Base-by-base conservation (phyloP, 78 protist species). In the Mastigamoeba balamuthi region DNA sequence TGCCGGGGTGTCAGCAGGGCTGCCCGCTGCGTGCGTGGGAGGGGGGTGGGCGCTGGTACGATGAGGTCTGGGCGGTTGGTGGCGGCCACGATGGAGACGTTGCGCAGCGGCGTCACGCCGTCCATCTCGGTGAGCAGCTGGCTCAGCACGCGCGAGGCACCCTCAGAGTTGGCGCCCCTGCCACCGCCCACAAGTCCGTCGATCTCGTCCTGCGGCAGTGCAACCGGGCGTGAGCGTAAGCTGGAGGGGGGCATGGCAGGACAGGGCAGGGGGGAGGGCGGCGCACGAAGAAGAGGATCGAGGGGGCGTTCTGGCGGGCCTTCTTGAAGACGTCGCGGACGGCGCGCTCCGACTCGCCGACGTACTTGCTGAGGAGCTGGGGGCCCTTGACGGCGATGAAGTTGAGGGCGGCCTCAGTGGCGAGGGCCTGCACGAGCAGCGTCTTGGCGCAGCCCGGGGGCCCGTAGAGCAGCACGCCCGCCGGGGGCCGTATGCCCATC, bases 391-490 rank as follows among this genome's bases (percentile, higher is more conserved):
- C 95, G 0, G 98, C 87, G 35, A 96, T 29, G 38, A 96, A 96
- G 76, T 91, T 93, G 30, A 89, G n/a, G 6, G 81, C 84, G 23
- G 90, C 33, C 69, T 95, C 96, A 0, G 90, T 78, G 42, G 99
- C 99, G 30, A 96, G 72, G 1, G 99, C 99, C 44, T 92, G 81
- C 0, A 97, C 99, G 40, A 96, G 23, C 42, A 94, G 58, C 4
- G 99, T 96, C 77, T 96, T 96, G 30, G 85, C 40, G 80, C 93
- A 85, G 25, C 99, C 99, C 2, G 99, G 99, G 38, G 99, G 99
- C 4, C 99, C 99, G 69, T 88, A 93, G 40, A 96, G 65, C 37
- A 96, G 78, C 17, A 96, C 68, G 41, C 95, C 98, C 25, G 71
- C 66, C 4, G 99, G 97, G 3, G 99, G 95, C 9, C 75, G 67